phyloP scores from a whole-genome alignment of 1,284 basidiomycete species.

The Naganishia liquefaciens region DNA sequence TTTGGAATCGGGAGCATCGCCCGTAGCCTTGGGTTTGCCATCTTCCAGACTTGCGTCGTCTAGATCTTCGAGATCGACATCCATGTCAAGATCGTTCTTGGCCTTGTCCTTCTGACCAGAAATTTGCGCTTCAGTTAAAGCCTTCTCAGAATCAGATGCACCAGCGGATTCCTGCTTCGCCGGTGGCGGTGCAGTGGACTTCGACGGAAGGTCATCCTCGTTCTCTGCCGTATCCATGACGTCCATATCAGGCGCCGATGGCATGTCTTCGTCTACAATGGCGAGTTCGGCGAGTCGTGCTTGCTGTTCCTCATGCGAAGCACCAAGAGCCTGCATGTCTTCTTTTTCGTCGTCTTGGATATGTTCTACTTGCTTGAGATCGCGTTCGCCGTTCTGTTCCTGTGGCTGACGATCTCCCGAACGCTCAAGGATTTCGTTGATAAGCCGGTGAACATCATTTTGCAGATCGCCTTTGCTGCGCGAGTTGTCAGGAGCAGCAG shows the following conservation, averaged over 20 bases:
- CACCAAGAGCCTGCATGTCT: slow-evolving; percentile 86
- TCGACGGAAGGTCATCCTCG: slow-evolving; percentile 29
- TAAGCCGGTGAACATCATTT: slow-evolving; percentile 77
- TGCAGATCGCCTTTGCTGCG: slow-evolving; percentile 62
- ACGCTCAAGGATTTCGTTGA: slow-evolving; percentile 76
- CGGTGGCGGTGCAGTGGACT: slow-evolving; percentile 28
- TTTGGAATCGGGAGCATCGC: slow-evolving; percentile 40
- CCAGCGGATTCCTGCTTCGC: slow-evolving; percentile 20
- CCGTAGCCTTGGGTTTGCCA: slow-evolving; percentile 16
- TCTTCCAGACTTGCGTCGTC: slow-evolving; percentile 46
- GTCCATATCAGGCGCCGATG: slow-evolving; percentile 36
- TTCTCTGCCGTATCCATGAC: slow-evolving; percentile 25
- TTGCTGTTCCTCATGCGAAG: slow-evolving; percentile 77
- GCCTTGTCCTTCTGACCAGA: slow-evolving; percentile 28
- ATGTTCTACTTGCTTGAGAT: slow-evolving; percentile 67
- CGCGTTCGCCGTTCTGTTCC: slow-evolving; percentile 58
- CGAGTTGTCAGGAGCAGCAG: slow-evolving; percentile 39
- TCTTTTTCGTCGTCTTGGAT: slow-evolving; percentile 71
- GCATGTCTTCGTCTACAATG: slow-evolving; percentile 63
- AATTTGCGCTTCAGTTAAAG: slow-evolving; percentile 52
- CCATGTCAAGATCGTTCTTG: slow-evolving; percentile 43
- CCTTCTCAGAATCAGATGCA: slow-evolving; percentile 46
- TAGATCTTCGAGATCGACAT: slow-evolving; percentile 41
- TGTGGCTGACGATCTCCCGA: slow-evolving; percentile 51
- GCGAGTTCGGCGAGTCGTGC: slow-evolving; percentile 79